Evolutionary conservation across 2,329 filamentous ascomycete genomes (phyloP).

Genomic region (Keithomyces neogunnii): DNA sequence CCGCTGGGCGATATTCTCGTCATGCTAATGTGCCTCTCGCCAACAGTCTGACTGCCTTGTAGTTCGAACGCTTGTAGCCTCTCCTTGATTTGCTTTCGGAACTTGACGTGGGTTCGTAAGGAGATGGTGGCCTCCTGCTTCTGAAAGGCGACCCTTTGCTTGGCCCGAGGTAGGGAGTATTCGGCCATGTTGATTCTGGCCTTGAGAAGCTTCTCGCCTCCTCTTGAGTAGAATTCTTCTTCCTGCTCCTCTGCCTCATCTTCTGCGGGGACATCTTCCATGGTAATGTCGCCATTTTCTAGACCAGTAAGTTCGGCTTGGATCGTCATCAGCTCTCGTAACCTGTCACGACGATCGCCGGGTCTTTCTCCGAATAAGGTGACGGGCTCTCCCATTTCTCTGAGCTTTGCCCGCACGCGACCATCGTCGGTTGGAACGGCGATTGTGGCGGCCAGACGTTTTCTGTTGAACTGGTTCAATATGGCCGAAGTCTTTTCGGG

Average conservation of each 20-base stretch:
- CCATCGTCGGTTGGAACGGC: constrained; percentile 91
- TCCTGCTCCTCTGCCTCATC: constrained; percentile 66
- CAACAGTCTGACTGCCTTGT: constrained; percentile 87
- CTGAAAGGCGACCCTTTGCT: constrained; percentile 67
- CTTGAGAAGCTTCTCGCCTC: constrained; percentile 62
- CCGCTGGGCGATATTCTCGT: constrained; percentile 84
- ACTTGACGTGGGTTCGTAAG: constrained; percentile 82
- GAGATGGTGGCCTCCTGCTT: constrained; percentile 75
- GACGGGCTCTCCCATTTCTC: constrained; percentile 85
- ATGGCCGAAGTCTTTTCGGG: constrained; percentile 80
- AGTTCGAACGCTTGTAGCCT: constrained; percentile 75
- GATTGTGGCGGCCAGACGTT: constrained; percentile 79
- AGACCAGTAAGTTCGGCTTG: constrained; percentile 55
- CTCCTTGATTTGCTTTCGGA: constrained; percentile 83
- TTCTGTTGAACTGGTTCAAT: constrained; percentile 81
- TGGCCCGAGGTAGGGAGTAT: constrained; percentile 77
- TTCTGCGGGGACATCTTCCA: constrained; percentile 51
- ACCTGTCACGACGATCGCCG: constrained; percentile 74
- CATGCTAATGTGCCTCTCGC: constrained; percentile 85
- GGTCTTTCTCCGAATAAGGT: constrained; percentile 90
- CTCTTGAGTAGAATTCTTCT: constrained; percentile 92
- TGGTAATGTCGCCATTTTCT: constrained; percentile 49
- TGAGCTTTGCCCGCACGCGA: constrained; percentile 69
- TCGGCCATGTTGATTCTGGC: constrained; percentile 72
- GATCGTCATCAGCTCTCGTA: constrained; percentile 72